Evolutionary conservation across 2,329 filamentous ascomycete species (phyloP).

Genomic region (Exophiala spinifera): DNA sequence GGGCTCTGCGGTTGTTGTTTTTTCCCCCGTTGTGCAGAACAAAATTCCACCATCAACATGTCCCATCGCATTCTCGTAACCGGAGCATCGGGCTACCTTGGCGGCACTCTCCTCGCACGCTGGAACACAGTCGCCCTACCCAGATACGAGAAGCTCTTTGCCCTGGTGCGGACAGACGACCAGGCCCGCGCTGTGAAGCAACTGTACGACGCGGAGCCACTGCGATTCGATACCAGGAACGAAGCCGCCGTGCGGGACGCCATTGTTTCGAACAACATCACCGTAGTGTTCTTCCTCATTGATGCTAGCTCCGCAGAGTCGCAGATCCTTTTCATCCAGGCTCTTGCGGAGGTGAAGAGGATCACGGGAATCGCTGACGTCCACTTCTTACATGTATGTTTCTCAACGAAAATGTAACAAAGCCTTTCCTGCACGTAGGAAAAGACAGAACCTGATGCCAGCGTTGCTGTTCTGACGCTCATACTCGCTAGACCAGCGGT

Average conservation of each 20-base stretch:
- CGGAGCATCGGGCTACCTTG: conserved; percentile 54
- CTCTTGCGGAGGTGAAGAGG: conserved; percentile 45
- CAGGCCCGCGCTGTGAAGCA: conserved; percentile 46
- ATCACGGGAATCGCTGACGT: conserved; percentile 41
- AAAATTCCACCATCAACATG: conserved; percentile 1
- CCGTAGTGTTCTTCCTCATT: conserved; percentile 49
- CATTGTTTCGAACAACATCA: conserved; percentile 45
- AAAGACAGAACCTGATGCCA: background rate
- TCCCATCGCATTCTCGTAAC: conserved; percentile 42
- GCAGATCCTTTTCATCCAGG: conserved; percentile 45
- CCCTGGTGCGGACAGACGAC: conserved; percentile 45
- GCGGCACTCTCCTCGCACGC: conserved; percentile 47
- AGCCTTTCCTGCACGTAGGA: background rate
- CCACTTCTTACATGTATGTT: conserved; percentile 44
- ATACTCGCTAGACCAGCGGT: conserved; percentile 43
- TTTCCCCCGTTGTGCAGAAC: too few species aligned
- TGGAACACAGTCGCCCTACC: conserved; percentile 39
- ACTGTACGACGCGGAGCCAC: conserved; percentile 41
- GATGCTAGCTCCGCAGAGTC: conserved; percentile 37
- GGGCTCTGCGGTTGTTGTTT: too few species aligned
- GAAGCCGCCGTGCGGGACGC: conserved; percentile 34
- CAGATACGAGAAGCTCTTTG: conserved; percentile 44
- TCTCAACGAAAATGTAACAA: too few species aligned
- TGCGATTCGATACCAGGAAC: conserved; percentile 42
- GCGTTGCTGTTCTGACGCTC: background rate